These are phyloP conservation scores for Solanum etuberosum DNA, from an alignment of 257 asterid genomes.

Conservation along the genomic window DNA sequence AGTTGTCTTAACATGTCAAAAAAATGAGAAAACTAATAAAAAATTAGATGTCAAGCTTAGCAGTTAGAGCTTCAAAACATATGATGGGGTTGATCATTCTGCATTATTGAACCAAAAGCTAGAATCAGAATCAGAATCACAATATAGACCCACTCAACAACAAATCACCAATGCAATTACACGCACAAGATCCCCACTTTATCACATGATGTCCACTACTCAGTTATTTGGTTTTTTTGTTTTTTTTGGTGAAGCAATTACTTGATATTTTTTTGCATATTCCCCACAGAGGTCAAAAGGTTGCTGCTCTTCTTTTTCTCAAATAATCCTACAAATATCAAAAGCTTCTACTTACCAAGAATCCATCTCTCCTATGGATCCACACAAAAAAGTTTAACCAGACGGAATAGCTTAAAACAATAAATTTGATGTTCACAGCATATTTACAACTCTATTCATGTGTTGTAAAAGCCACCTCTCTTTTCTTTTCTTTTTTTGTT, in stretches of 20 bases:
- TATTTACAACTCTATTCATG: neutral
- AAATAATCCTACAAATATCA: neutral
- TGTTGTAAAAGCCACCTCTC: neutral
- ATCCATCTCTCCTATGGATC: neutral
- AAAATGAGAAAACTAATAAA: neutral
- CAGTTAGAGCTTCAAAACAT: neutral
- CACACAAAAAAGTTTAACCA: neutral
- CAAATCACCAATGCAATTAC: neutral
- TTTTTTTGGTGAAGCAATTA: no score
- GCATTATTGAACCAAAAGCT: neutral
- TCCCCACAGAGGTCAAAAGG: slow-evolving; percentile 1
- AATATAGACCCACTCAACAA: neutral
- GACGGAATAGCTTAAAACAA: neutral
- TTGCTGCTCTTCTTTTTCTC: neutral
- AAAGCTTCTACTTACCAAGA: neutral
- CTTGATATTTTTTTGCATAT: neutral
- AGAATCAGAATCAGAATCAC: neutral
- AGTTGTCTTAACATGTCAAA: slow-evolving; percentile 2
- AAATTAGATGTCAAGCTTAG: neutral
- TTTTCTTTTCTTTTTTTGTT: neutral
- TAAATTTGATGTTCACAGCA: neutral
- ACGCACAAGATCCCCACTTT: neutral
- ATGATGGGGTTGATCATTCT: neutral
- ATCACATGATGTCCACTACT: neutral
- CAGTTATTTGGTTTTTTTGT: neutral